Evolutionary conservation across 306 rosid genomes (phyloP).

Genomic region (Betula pendula): DNA sequence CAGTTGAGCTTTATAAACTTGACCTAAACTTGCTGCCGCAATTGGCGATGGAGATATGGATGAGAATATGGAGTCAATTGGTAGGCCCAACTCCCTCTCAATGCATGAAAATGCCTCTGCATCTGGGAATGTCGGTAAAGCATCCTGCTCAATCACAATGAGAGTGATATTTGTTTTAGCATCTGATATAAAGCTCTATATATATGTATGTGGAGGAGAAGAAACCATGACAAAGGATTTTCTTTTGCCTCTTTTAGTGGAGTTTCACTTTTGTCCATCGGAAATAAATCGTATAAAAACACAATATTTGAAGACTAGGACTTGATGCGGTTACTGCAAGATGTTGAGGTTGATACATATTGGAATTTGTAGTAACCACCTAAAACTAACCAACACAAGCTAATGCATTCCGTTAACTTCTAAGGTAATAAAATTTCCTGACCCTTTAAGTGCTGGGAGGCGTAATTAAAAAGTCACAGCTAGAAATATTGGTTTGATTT

Average conservation of each 20-base stretch:
- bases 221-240: not conserved
- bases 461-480: not conserved
- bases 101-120: constrained; percentile 83
- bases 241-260: no score
- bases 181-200: constrained; percentile 19
- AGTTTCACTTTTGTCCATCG: not conserved
- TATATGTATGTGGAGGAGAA: constrained; percentile 11
- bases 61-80: constrained; percentile 75
- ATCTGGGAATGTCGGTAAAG: constrained; percentile 84
- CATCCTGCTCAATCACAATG: constrained; percentile 64
- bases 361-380: not conserved
- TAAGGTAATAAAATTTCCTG: no score
- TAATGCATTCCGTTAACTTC: no score
- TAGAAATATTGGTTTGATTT: not conserved
- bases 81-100: constrained; percentile 71
- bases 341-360: not conserved
- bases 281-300: not conserved
- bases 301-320: not conserved
- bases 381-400: not conserved
- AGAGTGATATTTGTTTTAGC: constrained; percentile 23
- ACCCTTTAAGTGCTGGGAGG: no score
- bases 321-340: not conserved
- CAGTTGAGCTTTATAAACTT: constrained; percentile 84
- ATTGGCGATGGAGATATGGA: constrained; percentile 69
- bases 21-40: constrained; percentile 99